phyloP scores from a whole-genome alignment of 2,329 filamentous ascomycete species.

The Penicillium sp. region DNA sequence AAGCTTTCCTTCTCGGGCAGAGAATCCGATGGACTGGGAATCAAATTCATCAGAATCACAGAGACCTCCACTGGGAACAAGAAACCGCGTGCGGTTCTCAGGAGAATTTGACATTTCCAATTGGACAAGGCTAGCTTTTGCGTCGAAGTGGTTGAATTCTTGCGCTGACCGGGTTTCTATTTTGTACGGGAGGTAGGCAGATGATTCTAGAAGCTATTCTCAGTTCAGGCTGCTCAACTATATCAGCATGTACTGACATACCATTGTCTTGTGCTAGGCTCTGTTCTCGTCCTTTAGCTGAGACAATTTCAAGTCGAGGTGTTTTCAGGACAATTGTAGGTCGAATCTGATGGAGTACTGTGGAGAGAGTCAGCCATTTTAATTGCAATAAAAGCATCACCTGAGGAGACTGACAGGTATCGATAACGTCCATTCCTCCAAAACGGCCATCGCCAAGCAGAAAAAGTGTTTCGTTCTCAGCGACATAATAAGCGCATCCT shows the following conservation, averaged over 20 bases:
- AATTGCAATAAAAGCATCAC: not conserved
- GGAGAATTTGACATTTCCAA: conserved; percentile 49
- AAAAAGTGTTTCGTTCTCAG: conserved; percentile 62
- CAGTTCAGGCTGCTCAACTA: not conserved
- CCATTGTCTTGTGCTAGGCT: conserved; percentile 38
- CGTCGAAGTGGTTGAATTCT: conserved; percentile 66
- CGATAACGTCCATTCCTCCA: conserved; percentile 63
- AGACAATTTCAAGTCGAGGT: conserved; percentile 48
- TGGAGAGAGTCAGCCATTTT: conserved; percentile 12
- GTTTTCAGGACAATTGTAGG: conserved; percentile 57
- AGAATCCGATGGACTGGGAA: conserved; percentile 40
- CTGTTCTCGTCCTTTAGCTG: conserved; percentile 30
- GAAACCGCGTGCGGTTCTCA: conserved; percentile 49
- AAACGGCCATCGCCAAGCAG: conserved; percentile 70
- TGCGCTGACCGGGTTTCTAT: conserved; percentile 63
- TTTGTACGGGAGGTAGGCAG: conserved; percentile 52
- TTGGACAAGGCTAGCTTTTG: conserved; percentile 59
- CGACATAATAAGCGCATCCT: conserved; percentile 79
- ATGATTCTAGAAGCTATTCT: conserved; percentile 34
- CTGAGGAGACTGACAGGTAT: conserved; percentile 42
- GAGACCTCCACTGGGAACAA: conserved; percentile 55
- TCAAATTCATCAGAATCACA: conserved; percentile 38
- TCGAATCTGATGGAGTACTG: conserved; percentile 57
- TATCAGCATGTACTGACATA: conserved; percentile 1
- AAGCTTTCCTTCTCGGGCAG: conserved; percentile 56